phyloP scores from a whole-genome alignment of 768 basidiomycete genomes.

The Gloeopeniophorella convolvens region DNA sequence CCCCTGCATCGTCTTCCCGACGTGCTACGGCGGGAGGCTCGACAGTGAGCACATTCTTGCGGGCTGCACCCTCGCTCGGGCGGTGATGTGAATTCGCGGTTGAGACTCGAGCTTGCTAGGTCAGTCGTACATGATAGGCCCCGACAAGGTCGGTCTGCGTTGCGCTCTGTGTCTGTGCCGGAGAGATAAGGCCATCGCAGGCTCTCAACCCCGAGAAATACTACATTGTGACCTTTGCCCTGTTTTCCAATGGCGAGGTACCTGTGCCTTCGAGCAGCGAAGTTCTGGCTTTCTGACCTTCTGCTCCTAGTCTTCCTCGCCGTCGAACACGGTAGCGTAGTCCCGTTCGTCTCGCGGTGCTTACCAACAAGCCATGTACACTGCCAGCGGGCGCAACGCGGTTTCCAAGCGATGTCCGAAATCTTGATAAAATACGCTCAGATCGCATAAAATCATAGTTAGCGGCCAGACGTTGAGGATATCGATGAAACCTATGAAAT shows the following conservation, averaged over 20 bases:
- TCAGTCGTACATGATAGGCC: constrained; percentile 42
- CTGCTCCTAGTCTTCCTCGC: constrained; percentile 45
- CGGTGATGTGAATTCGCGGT: neutral
- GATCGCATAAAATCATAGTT: too few relatives aligned
- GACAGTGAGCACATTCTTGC: constrained; percentile 34
- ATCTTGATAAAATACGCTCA: too few relatives aligned
- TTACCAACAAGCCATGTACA: neutral
- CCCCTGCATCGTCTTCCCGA: constrained; percentile 53
- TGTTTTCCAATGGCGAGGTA: constrained; percentile 57
- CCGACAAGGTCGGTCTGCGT: constrained; percentile 36
- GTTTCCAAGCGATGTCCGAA: too few relatives aligned
- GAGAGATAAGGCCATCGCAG: constrained; percentile 27
- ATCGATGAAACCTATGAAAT: too few relatives aligned
- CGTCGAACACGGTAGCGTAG: constrained; percentile 47
- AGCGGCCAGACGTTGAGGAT: too few relatives aligned
- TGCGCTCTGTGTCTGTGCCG: too few relatives aligned
- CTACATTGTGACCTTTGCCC: constrained; percentile 48
- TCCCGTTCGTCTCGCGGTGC: neutral
- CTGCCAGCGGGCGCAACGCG: too few relatives aligned
- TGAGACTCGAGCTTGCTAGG: constrained; percentile 29
- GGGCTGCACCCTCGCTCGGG: neutral
- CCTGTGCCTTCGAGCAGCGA: too few relatives aligned
- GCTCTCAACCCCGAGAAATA: constrained; percentile 46
- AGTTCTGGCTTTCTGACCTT: constrained; percentile 16
- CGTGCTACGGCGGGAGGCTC: constrained; percentile 48